A percentile compares a stretch with the other conserved stretches of the same genome.
Evolutionary conservation across 192 early-diverging fungal genomes (phyloP).

Genomic region (Chytriomyces sp.): DNA sequence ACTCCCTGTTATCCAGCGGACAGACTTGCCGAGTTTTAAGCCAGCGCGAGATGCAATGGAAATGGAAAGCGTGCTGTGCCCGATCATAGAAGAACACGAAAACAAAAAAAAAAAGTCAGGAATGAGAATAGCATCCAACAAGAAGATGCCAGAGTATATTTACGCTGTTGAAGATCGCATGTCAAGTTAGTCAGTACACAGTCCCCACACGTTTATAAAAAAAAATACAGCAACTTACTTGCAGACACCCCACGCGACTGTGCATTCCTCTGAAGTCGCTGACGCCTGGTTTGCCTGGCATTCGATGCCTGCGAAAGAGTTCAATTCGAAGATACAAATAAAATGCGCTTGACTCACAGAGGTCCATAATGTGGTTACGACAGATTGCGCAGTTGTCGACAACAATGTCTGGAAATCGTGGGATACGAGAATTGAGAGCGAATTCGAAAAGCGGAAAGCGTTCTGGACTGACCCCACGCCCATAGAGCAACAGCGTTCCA

Average conservation of each 20-base stretch:
- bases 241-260: slow-evolving; percentile 95
- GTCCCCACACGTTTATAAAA: too few relatives aligned
- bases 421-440: neutral
- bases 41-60: slow-evolving; percentile 98
- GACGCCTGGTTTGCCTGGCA: slow-evolving; percentile 98
- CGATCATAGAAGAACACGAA: too few relatives aligned
- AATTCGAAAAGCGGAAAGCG: neutral
- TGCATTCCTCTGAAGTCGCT: slow-evolving; percentile 90
- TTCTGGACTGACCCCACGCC: slow-evolving; percentile 82
- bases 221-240: slow-evolving; percentile 69
- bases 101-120: neutral
- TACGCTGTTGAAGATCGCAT: neutral
- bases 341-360: slow-evolving; percentile 65
- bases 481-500: slow-evolving; percentile 99
- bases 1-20: slow-evolving; percentile 97
- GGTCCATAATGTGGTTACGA: slow-evolving; percentile 99
- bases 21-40: slow-evolving; percentile 95
- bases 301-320: slow-evolving; percentile 73
- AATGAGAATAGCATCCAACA: neutral
- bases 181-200: neutral
- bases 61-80: slow-evolving; percentile 93
- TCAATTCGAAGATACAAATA: neutral
- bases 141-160: neutral
- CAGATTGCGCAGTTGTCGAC: slow-evolving; percentile 99
- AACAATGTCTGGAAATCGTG: slow-evolving; percentile 75